Conservation (phyloP, 2,329 filamentous ascomycete species). For the Talaromyces sp. region DNA sequence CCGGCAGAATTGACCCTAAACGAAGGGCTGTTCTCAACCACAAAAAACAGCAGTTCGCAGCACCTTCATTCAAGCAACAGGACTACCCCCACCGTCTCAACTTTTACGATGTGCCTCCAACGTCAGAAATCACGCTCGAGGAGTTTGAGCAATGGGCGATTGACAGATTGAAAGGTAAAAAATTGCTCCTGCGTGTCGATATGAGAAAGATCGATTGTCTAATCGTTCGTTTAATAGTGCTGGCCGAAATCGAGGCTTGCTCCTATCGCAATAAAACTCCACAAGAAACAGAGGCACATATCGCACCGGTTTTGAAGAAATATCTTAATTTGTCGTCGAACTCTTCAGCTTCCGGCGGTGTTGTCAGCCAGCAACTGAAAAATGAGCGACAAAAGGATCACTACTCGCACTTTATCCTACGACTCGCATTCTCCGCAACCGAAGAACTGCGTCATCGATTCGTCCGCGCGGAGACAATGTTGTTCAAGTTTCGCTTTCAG, state of each 20-base stretch:
- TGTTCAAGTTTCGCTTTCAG: constrained; percentile 80
- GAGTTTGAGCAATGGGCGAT: constrained; percentile 99
- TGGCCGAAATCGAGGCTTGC: constrained; percentile 72
- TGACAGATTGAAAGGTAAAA: constrained; percentile 75
- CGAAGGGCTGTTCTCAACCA: constrained; percentile 72
- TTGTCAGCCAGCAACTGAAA: constrained; percentile 54
- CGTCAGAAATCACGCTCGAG: constrained; percentile 90
- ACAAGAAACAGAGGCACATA: constrained; percentile 78
- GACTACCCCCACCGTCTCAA: constrained; percentile 85
- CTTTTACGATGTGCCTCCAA: constrained; percentile 85
- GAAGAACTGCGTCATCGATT: constrained; percentile 89
- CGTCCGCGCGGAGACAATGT: constrained; percentile 78
- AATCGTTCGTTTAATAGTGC: constrained; percentile 29
- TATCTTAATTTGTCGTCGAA: constrained; percentile 78
- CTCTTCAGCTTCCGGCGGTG: constrained; percentile 57
- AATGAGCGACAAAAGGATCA: constrained; percentile 89
- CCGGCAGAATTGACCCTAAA: constrained; percentile 59
- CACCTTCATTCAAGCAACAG: constrained; percentile 71
- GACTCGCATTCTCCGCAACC: constrained; percentile 86
- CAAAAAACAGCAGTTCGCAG: constrained; percentile 83
- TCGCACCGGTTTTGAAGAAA: constrained; percentile 84
- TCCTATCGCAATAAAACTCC: constrained; percentile 86
- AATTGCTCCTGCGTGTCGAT: neutral
- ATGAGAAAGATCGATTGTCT: constrained; percentile 5
- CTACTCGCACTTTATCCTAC: constrained; percentile 95